These are phyloP conservation scores for Phytophthora foliorum DNA, from an alignment of 352 stramenopile species.

Conservation along the genomic window DNA sequence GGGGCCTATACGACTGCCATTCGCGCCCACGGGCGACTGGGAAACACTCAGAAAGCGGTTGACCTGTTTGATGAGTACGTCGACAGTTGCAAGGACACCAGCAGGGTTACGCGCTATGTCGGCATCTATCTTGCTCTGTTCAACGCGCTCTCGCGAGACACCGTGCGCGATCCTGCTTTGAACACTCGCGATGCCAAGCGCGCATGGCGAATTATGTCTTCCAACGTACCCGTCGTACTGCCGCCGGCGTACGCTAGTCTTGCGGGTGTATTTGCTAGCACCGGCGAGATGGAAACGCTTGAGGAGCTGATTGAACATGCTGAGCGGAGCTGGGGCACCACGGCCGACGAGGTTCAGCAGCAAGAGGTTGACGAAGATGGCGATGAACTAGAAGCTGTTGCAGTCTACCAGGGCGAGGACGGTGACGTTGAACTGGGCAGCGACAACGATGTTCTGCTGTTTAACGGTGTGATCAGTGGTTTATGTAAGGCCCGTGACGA, in stretches of 20 bases:
- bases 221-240: slow-evolving; percentile 70
- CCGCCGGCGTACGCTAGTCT: slow-evolving; percentile 86
- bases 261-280: slow-evolving; percentile 82
- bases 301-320: slow-evolving; percentile 71
- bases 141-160: slow-evolving; percentile 84
- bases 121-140: slow-evolving; percentile 83
- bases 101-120: slow-evolving; percentile 49
- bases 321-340: slow-evolving; percentile 45
- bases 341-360: slow-evolving; percentile 34
- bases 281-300: slow-evolving; percentile 75
- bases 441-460: slow-evolving; percentile 59
- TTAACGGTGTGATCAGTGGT: slow-evolving; percentile 84
- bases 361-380: slow-evolving; percentile 42
- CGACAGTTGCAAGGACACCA: slow-evolving; percentile 42
- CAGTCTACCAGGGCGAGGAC: slow-evolving; percentile 39
- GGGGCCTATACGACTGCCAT: slow-evolving; percentile 74
- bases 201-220: slow-evolving; percentile 80
- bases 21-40: slow-evolving; percentile 73
- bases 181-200: slow-evolving; percentile 80
- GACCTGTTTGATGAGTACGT: slow-evolving; percentile 82
- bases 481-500: slow-evolving; percentile 81
- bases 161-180: slow-evolving; percentile 61
- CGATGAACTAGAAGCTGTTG: slow-evolving; percentile 36
- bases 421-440: slow-evolving; percentile 36
- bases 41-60: slow-evolving; percentile 67